phyloP scores from a whole-genome alignment of 768 basidiomycete genomes.

The Exsudoporus frostii region DNA sequence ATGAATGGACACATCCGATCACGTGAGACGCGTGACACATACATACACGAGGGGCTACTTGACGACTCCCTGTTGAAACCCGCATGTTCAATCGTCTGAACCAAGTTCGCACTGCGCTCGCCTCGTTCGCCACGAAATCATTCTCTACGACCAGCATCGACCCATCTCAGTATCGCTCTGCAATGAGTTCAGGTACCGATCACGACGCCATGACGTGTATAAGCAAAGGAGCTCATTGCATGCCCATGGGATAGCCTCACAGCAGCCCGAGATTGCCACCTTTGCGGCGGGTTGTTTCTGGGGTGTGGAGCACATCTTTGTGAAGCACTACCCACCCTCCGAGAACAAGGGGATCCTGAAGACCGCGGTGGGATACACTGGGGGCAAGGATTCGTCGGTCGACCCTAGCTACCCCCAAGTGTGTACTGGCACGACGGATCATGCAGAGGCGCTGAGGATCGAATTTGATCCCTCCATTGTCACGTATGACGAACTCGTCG shows the following conservation, averaged over 20 bases:
- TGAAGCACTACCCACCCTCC: conserved; percentile 70
- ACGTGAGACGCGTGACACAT: conserved; percentile 1
- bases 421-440: conserved; percentile 76
- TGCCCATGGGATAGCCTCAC: conserved; percentile 38
- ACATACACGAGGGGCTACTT: background rate
- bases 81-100: conserved; percentile 28
- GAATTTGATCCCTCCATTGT: conserved; percentile 81
- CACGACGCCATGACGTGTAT: background rate
- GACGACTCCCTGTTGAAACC: background rate
- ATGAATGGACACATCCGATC: background rate
- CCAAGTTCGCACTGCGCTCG: conserved; percentile 18
- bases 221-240: conserved; percentile 1
- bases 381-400: conserved; percentile 51
- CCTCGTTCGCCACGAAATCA: conserved; percentile 20
- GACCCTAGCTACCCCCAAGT: conserved; percentile 73
- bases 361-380: conserved; percentile 78
- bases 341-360: conserved; percentile 73
- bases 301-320: conserved; percentile 84
- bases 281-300: conserved; percentile 72
- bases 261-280: conserved; percentile 42
- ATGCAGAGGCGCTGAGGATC: conserved; percentile 86
- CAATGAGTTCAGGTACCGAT: conserved; percentile 35
- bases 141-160: conserved; percentile 30
- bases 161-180: conserved; percentile 36
- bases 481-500: conserved; percentile 81